Evolutionary conservation across 352 stramenopile genomes (phyloP).

Genomic region (Globisporangium lucens): DNA sequence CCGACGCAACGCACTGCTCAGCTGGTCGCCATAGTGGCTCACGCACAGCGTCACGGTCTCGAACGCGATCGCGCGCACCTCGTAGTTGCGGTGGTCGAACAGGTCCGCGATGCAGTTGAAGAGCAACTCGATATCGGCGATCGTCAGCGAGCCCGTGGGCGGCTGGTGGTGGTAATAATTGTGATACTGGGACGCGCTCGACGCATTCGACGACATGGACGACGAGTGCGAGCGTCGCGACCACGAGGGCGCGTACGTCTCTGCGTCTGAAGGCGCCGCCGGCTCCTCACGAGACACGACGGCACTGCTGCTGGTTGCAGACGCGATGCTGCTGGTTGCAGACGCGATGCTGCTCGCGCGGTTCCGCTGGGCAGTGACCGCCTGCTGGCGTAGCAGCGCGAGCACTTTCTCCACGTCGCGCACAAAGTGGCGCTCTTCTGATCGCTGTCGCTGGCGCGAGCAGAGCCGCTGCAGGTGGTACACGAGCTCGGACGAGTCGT

Average conservation of each 20-base stretch:
- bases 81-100: conserved; percentile 65
- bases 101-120: conserved; percentile 68
- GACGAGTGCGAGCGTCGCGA: conserved; percentile 9
- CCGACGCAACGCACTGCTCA: conserved; percentile 37
- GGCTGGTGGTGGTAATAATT: not conserved
- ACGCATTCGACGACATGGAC: conserved; percentile 9
- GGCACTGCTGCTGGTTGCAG: not conserved
- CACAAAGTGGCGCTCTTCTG: conserved; percentile 62
- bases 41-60: conserved; percentile 71
- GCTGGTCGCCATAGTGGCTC: conserved; percentile 46
- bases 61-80: conserved; percentile 69
- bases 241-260: not conserved
- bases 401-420: conserved; percentile 68
- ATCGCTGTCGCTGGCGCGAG: conserved; percentile 57
- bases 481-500: conserved; percentile 42
- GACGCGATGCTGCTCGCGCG: not conserved
- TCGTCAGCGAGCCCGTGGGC: conserved; percentile 12
- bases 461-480: conserved; percentile 56
- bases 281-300: not conserved
- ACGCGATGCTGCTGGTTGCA: not conserved
- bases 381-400: conserved; percentile 29
- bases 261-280: not conserved
- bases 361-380: not conserved
- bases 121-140: conserved; percentile 50
- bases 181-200: not conserved